Evolutionary conservation across 331 rosid genomes (phyloP).

Genomic region (Spiraea crenata): DNA sequence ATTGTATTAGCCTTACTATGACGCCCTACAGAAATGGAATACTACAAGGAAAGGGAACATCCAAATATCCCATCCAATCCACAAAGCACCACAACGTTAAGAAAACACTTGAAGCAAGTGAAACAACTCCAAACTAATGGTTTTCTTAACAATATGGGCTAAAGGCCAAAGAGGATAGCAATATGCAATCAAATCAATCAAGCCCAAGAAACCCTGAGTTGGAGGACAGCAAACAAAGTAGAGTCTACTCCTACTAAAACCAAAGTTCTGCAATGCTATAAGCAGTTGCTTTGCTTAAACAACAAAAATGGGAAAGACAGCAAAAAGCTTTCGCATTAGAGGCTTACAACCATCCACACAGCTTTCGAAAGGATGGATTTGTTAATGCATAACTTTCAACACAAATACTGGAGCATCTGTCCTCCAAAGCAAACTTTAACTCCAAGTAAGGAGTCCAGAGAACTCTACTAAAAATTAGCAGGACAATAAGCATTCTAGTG

Average conservation of each 20-base stretch:
- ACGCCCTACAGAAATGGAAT: not conserved
- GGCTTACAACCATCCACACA: not conserved
- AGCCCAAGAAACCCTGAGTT: not conserved
- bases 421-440: not conserved
- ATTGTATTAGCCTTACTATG: not conserved
- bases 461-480: not conserved
- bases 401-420: not conserved
- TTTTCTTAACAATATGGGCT: not conserved
- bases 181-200: not conserved
- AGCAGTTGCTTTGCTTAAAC: not conserved
- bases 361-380: not conserved
- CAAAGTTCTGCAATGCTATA: not conserved
- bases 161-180: not conserved
- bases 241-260: not conserved
- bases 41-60: not conserved
- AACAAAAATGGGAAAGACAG: not conserved
- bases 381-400: not conserved
- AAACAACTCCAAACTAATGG: not conserved
- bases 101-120: not conserved
- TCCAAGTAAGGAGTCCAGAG: not conserved
- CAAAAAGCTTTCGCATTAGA: constrained; percentile 1
- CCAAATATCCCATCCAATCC: not conserved
- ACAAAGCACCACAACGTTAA: not conserved
- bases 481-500: not conserved
- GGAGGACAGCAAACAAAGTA: not conserved